Evolutionary conservation across 2,329 filamentous ascomycete genomes (phyloP), one percentile per base, ranked within the genome.

Genomic region (Calonectria honghensis): DNA sequence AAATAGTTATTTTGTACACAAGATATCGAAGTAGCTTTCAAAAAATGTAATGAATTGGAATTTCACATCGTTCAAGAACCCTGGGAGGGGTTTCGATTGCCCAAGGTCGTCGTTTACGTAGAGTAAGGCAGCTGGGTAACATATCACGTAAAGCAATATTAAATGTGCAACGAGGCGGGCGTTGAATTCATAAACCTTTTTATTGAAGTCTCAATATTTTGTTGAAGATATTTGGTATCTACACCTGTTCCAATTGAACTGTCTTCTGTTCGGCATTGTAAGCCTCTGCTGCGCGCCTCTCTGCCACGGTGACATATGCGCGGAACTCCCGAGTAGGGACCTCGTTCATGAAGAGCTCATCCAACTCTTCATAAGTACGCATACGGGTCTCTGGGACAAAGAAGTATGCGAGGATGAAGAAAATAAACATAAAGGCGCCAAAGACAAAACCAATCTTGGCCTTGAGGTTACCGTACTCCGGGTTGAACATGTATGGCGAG

Each of bases 331-430:
- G 75, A 3, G 80, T 75, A 0, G 81, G 76, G 0, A 82, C 72
- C 2, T 76, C 41, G 32, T 81, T 81, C 71, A 76, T 79, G 9
- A 82, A 83, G 0, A 83, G 72, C 32, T 82, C 80, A 3, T 82
- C 81, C 41, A 82, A n/a, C 68, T 82, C 80, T 51, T 81, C 81
- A 0, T 81, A 81, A 6, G 73, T 81, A 9, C 81, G 72, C 74
- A 78, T 75, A 0, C 79, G 73, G 2, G 79, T 91, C 79, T 92
- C 90, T 0, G 90, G 90, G 0, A 91, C 82, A 45, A 84, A 83
- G 14, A 85, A 81, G 83, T 85, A 92, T 0, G 86, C 85, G 0
- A 86, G 59, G 2, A 82, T 70, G 3, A 85, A 80, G 24, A 84
- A 82, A 1, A 85, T 69, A 2, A 83, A 73, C 75, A 85, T 86